These are phyloP conservation scores for Syzygium jambos DNA, from an alignment of 345 rosid genomes.

Conservation along the genomic window DNA sequence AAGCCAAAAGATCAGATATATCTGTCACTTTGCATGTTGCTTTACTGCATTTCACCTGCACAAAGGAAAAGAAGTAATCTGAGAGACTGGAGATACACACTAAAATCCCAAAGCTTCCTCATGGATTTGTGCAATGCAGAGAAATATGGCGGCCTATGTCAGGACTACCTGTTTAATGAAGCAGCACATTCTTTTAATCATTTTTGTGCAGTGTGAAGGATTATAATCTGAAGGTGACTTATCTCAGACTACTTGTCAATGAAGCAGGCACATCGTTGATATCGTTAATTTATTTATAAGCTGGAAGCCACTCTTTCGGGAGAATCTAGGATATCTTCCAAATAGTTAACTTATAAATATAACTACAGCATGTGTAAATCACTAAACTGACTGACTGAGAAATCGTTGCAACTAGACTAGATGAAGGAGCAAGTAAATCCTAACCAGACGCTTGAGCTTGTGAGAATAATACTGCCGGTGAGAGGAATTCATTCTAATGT, in stretches of 20 bases:
- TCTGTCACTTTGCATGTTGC: constrained; percentile 57
- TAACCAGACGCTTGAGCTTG: constrained; percentile 58
- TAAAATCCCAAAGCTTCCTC: background rate
- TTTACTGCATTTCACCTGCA: constrained; percentile 72
- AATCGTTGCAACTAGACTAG: background rate
- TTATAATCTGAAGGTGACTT: background rate
- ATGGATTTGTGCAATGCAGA: background rate
- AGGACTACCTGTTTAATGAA: background rate
- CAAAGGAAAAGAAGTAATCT: background rate
- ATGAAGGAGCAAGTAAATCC: constrained; percentile 1
- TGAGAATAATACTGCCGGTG: constrained; percentile 62
- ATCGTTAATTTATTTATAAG: background rate
- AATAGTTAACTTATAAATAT: background rate
- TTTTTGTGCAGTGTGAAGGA: background rate
- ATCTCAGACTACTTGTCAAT: background rate
- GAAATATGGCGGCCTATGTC: background rate
- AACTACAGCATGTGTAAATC: background rate
- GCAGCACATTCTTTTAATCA: background rate
- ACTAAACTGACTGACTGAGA: background rate
- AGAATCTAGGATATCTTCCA: background rate
- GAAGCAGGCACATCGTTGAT: background rate
- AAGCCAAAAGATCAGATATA: constrained; percentile 55
- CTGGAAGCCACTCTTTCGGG: background rate
- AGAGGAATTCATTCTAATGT: constrained; percentile 27
- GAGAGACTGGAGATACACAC: background rate